These are phyloP conservation scores for Arctostaphylos glauca DNA, from an alignment of 148 eudicot genomes.

Conservation along the genomic window DNA sequence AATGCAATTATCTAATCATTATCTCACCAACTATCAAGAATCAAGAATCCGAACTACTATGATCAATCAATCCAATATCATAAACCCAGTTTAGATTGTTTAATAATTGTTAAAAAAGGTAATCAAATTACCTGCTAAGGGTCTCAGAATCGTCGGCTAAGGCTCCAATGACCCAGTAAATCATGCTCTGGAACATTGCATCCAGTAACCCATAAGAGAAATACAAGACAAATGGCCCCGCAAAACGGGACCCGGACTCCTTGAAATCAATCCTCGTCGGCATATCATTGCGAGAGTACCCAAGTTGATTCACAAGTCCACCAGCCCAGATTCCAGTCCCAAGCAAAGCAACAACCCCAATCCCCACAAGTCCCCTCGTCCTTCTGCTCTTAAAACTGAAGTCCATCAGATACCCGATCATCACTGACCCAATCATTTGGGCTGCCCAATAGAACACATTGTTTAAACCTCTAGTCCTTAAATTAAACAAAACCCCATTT, in stretches of 20 bases:
- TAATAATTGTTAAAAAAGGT: background rate
- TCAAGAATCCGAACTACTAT: background rate
- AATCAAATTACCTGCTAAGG: conserved; percentile 71
- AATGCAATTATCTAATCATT: background rate
- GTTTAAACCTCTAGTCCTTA: conserved; percentile 89
- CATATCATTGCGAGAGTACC: conserved; percentile 39
- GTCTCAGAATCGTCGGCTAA: conserved; percentile 84
- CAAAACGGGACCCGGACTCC: conserved; percentile 64
- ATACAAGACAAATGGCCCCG: conserved; percentile 86
- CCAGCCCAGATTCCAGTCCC: conserved; percentile 91
- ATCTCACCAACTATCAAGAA: background rate
- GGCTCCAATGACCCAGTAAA: conserved; percentile 92
- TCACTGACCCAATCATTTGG: conserved; percentile 82
- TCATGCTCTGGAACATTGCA: conserved; percentile 96
- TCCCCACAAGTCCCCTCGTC: conserved; percentile 68
- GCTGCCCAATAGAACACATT: conserved; percentile 98
- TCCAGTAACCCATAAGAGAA: conserved; percentile 81
- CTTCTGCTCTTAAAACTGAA: conserved; percentile 77
- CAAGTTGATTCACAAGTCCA: conserved; percentile 72
- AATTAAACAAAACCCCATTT: conserved; percentile 77
- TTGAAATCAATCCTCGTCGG: conserved; percentile 64
- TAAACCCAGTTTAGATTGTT: background rate
- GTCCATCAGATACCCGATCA: conserved; percentile 76
- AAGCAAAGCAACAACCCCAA: conserved; percentile 56
- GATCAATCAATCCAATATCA: background rate